Base-by-base conservation (phyloP, 441 rosid genomes). In the Codiaeum variegatum region DNA sequence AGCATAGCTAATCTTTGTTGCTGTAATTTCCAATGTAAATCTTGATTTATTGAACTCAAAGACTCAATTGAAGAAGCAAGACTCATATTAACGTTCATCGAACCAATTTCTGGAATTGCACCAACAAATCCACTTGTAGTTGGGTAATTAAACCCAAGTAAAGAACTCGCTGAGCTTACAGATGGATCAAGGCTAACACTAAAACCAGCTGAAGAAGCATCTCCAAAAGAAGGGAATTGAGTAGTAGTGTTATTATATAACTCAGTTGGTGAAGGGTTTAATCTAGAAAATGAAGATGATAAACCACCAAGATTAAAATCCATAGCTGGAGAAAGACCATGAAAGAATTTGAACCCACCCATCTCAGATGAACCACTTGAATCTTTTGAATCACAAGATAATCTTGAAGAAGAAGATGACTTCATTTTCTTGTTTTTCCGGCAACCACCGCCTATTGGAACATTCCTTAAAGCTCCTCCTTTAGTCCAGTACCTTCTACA, bases 11-110 rank as follows among this genome's bases (percentile, higher is more conserved):
- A 75, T 79, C 98, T 83, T 76, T 92, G 97, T 73, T 94, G 97
- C 84, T 94, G 98, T 75, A 94, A 79, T 83, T 90, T 94, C 98
- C 97, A 92, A 84, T 92, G 98, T 76, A 92, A 85, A 85, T 94
- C 96, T 73, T 94, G 97, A 87, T 94, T 94, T 61, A 94, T 84
- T 34, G 85, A 88, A 69, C 97, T 90, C 83, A 94, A 76, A 60
- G 98, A 90, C 74, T 94, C 98, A 40, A 92, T 92, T 2, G 98
- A 90, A 55, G 96, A 82, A 6, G 94, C 94, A 29, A 94, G 83
- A 79, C 38, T 87, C 16, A 85, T 78, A 71, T 81, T 81, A 68
- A 79, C 83, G 76, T 81, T 87, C 86, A 88, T 44, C 12, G 88
- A 83, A 31, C 44, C 79, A 9, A 75, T 62, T 9, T 82, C 86